Conservation (phyloP, 306 rosid species). For the Dalbergia oliveri region DNA sequence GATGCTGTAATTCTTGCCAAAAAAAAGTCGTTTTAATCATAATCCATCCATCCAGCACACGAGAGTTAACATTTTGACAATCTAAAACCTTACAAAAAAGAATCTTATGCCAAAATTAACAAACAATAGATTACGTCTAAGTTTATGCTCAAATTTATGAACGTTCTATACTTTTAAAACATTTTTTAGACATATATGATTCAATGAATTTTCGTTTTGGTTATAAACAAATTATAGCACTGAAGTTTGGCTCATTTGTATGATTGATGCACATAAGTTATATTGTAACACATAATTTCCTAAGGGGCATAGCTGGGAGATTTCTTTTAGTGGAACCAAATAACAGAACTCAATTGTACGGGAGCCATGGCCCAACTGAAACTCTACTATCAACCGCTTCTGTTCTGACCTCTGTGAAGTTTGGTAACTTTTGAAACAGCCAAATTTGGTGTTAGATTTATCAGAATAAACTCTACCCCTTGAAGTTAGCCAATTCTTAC, state of each 20-base stretch:
- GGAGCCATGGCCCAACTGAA: not conserved
- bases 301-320: not conserved
- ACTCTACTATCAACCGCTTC: not conserved
- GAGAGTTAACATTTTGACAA: slow-evolving; percentile 21
- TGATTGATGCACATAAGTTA: not conserved
- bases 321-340: not conserved
- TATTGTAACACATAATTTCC: not conserved
- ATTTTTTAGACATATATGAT: too few species aligned
- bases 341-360: not conserved
- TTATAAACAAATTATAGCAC: not conserved
- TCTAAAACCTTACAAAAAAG: slow-evolving; percentile 6
- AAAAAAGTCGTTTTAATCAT: slow-evolving; percentile 36
- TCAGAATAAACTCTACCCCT: not conserved
- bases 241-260: not conserved
- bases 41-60: slow-evolving; percentile 46
- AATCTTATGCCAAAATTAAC: not conserved
- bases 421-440: not conserved
- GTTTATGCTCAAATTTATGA: not conserved
- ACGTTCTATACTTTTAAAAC: not conserved
- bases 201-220: not conserved
- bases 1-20: slow-evolving; percentile 36
- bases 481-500: not conserved
- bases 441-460: not conserved
- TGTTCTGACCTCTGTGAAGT: not conserved
- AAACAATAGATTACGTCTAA: not conserved